Evolutionary conservation across 305 asterid genomes (phyloP), one percentile per base, ranked within the genome.

Genomic region (Stenogyne calaminthoides): DNA sequence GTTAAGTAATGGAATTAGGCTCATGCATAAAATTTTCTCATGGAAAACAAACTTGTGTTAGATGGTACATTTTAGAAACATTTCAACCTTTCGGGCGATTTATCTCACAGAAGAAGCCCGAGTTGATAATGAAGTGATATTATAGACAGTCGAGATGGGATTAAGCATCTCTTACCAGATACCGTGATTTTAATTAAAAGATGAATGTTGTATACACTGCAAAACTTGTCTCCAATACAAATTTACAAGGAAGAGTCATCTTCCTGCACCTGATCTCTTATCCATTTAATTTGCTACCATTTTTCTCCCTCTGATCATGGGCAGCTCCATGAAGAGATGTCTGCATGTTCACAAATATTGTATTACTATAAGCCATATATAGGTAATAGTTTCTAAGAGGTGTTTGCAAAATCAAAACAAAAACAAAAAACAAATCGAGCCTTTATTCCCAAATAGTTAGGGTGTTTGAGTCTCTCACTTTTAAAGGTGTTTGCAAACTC

Each of bases 251-350:
- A 54, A 8, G 20, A 47, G 5, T 86, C 90, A 25, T 84, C 93
- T 1, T 74, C 84, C 76, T 82, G 89, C 73, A 70, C 89, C 76
- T 80, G 82, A 80, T 95, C 86, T 84, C 97, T 89, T 70, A 92
- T 84, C 99, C 99, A 95, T 78, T 95, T 95, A 9, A 97, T 95
- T 95, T 59, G 98, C 99, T 34, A 95, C 99, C 99, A 95, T 84
- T 92, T 95, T 82, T 90, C 82, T 58, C 55, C 99, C 98, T 84
- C 72, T 81, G 81, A 86, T 84, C 42, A 95, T 2, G 97, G 91
- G 67, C 99, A 95, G 77, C 99, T 95, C 99, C 99, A 69, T 92
- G 98, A 47, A 89, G 92, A 73, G 99, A 95, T 39, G 81, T 65
- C 98, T 92, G 93, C 72, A 75, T 3, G 19, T 9, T 19, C 60